Evolutionary conservation across 148 eudicot genomes (phyloP).

Genomic region (Chenopodium berlandieri): DNA sequence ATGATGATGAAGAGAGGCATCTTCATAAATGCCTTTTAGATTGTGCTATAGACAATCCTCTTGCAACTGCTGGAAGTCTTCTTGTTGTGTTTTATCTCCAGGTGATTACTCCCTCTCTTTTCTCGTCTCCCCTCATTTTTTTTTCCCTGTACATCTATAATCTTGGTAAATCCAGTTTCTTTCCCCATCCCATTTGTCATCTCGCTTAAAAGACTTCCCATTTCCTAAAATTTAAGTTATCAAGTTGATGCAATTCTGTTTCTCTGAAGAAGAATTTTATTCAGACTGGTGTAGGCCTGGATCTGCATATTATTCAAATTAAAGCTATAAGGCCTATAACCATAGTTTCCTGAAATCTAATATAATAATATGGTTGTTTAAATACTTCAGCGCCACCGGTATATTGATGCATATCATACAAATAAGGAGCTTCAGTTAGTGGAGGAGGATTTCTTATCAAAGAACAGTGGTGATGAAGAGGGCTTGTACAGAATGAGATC

Average conservation of each 20-base stretch:
- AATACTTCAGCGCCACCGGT: conserved; percentile 67
- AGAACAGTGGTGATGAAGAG: conserved; percentile 43
- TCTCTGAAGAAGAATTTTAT: not conserved
- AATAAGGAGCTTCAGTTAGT: conserved; percentile 57
- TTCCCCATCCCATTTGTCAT: not conserved
- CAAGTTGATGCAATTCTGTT: conserved; percentile 5
- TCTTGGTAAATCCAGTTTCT: not conserved
- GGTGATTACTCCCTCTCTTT: conserved; percentile 37
- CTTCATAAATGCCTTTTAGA: conserved; percentile 76
- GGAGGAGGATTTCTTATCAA: conserved; percentile 71
- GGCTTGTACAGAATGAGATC: conserved; percentile 48
- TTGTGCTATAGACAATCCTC: conserved; percentile 59
- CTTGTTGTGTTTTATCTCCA: conserved; percentile 91
- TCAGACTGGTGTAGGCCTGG: not conserved
- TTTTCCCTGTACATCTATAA: not conserved
- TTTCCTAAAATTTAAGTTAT: not conserved
- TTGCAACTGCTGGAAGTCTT: conserved; percentile 69
- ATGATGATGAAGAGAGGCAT: conserved; percentile 75
- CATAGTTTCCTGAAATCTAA: not conserved
- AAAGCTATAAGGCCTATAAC: not conserved
- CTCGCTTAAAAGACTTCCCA: not conserved
- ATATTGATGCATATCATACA: conserved; percentile 78
- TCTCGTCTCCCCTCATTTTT: not conserved
- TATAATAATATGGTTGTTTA: not conserved
- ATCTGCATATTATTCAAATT: not conserved